Percentiles rank a stretch among this genome's conserved stretches.
phyloP scores from a whole-genome alignment of 1,139 yeast species.

The Geotrichum citri-aurantii region DNA sequence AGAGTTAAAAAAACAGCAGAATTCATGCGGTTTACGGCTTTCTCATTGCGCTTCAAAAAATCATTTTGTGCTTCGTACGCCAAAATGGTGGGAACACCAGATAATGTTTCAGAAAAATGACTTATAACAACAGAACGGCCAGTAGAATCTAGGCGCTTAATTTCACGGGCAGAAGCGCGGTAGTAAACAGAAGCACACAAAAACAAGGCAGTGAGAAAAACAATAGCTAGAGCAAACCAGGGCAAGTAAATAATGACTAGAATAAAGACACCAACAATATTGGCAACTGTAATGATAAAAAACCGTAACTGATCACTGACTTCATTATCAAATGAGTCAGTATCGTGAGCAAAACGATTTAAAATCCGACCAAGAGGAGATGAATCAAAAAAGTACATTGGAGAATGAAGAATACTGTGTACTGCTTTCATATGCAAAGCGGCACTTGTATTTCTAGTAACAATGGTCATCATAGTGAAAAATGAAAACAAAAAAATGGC shows the following conservation, averaged over 20 bases:
- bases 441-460: slow-evolving; percentile 43
- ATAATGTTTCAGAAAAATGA: slow-evolving; percentile 66
- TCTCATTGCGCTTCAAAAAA: slow-evolving; percentile 48
- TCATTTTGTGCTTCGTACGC: slow-evolving; percentile 47
- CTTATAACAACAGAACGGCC: slow-evolving; percentile 72
- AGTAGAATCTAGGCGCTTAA: slow-evolving; percentile 73
- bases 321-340: slow-evolving; percentile 78
- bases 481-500: slow-evolving; percentile 39
- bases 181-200: slow-evolving; percentile 52
- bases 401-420: slow-evolving; percentile 60
- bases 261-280: slow-evolving; percentile 58
- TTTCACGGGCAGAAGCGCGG: slow-evolving; percentile 71
- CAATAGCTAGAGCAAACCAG: slow-evolving; percentile 68
- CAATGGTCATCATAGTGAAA: slow-evolving; percentile 45
- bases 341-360: slow-evolving; percentile 74
- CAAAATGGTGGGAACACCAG: slow-evolving; percentile 65
- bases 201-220: slow-evolving; percentile 45
- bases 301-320: slow-evolving; percentile 36
- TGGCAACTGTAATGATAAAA: slow-evolving; percentile 46
- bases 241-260: slow-evolving; percentile 68
- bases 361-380: slow-evolving; percentile 67
- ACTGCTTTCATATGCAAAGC: slow-evolving; percentile 46
- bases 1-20: slow-evolving; percentile 62
- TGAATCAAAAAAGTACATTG: slow-evolving; percentile 61
- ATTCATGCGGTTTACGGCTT: slow-evolving; percentile 55